A percentile compares a stretch with the other conserved stretches of the same genome.
phyloP scores from a whole-genome alignment of 116 monocot species.

The Trichopus zeylanicus region DNA sequence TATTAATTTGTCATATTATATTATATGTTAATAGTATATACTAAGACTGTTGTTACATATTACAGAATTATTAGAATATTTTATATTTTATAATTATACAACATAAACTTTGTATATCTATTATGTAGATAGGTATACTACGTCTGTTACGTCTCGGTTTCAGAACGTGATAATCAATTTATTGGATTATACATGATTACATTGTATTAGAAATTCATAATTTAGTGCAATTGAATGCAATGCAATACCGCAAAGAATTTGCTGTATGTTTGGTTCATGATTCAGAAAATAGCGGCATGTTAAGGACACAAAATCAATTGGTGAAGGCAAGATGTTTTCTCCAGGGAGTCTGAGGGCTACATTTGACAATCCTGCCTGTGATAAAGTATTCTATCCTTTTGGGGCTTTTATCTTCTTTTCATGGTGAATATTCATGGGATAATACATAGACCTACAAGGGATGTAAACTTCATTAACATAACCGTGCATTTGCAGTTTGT shows the following conservation, averaged over 20 bases:
- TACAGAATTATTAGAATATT: no score
- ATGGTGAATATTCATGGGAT: not conserved
- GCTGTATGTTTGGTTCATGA: slow-evolving; percentile 1
- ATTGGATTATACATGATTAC: slow-evolving; percentile 95
- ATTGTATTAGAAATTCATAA: no score
- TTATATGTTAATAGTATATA: no score
- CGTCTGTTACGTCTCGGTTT: no score
- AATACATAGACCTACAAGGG: not conserved
- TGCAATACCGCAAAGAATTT: no score
- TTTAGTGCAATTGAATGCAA: no score
- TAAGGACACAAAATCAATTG: slow-evolving; percentile 86
- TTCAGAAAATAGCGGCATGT: slow-evolving; percentile 97
- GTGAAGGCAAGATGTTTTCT: slow-evolving; percentile 98
- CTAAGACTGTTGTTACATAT: no score
- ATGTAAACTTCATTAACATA: not conserved
- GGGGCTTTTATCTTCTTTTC: not conserved
- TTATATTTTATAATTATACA: no score
- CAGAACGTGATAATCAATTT: no score
- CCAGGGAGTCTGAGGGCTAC: slow-evolving; percentile 95
- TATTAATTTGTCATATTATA: no score
- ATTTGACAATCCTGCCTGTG: slow-evolving; percentile 75
- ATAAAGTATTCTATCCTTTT: slow-evolving; percentile 28
- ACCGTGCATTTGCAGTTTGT: slow-evolving; percentile 58
- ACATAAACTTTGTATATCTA: no score
- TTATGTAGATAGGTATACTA: no score